Base-by-base conservation (phyloP, 1,139 yeast species). In the Tardiomyces digboiensis region DNA sequence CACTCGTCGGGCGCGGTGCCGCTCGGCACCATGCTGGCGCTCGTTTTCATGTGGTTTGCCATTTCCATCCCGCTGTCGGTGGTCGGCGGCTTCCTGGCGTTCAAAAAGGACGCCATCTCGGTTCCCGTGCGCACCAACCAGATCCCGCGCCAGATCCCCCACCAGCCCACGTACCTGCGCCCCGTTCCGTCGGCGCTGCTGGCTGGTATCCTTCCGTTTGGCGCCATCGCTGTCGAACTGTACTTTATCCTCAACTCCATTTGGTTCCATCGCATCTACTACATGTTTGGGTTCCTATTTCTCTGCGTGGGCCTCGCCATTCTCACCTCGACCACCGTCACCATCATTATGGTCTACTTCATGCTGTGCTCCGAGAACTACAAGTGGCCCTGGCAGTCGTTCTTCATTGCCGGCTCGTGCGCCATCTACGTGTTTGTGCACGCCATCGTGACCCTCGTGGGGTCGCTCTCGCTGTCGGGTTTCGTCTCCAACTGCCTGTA, bases 361-460 rank as follows among this genome's bases (percentile, higher is more conserved):
- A 76, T 89, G 10, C 74, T 93, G 52, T 87, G 96, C 60, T 72
- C 88, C 39, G 98, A 91, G 61, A 86, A 91, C 64, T 89, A 93
- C 70, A 79, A 80, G 63, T 91, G 99, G 99, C 97, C 88, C 61
- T 91, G 98, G 98, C 80, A 89, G 62, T 78, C 95, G 8, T 72
- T 89, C 56, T 75, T 82, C 57, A 75, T 88, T 48, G 93, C 96
- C 22, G 97, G 96, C 43, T 94, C 97, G 21, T 82, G 95, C 64
- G 74, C 95, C 1, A 57, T 82, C 46, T 93, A 89, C 62, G 83
- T 89, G 38, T 87, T 88, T 65, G 57, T 87, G 45, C 95, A 91
- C 64, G 81, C 97, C 3, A 69, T 88, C 49, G 70, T 84, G 52
- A 68, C 65, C 55, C 58, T 66, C 52, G 39, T 57, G 37, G 56